Base-by-base conservation (phyloP, 2,329 filamentous ascomycete genomes). In the Talaromyces sp. region DNA sequence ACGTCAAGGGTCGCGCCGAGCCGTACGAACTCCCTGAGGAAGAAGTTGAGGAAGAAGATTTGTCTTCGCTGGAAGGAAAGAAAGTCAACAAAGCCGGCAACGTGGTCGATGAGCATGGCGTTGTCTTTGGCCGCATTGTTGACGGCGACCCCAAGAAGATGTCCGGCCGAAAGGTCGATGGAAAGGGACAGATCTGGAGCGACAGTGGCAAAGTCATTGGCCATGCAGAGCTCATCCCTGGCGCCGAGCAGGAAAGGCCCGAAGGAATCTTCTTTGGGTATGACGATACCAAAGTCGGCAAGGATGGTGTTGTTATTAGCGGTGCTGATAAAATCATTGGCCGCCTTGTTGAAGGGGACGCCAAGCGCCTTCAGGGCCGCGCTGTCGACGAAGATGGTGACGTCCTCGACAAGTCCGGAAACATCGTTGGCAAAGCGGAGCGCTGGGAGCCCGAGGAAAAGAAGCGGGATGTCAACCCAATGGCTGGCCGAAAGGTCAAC, bases 311-410 rank as follows among this genome's bases (percentile, higher is more conserved):
- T 17, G 76, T 86, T 58, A 74, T 77, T 63, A 77, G 77, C 62
- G 77, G 82, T 6, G 83, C 79, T 13, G 78, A 81, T 55, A 78
- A 84, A 58, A 78, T 88, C 29, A 69, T 80, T 57, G 88, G 88
- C 50, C 82, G 82, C 53, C 75, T 90, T 6, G 74, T 85, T 4
- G 84, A 89, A 62, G 88, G 88, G 14, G 86, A 90, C 55, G 70
- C 81, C 9, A 86, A 86, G 75, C 81, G 81, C 58, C 80, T 90
- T 27, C 81, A 84, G 60, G 88, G 87, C 29, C 87, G 86, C 71
- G 74, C 80, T 38, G 86, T 90, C 24, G 87, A 90, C 60, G 78
- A 86, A 32, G 87, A 90, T 62, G 88, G 88, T 13, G 88, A 90
- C 53, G 83, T 90, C 32, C 75, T 87, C 4, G 87, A 90, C 69